Base-by-base conservation (phyloP, 768 basidiomycete genomes). In the Arthromyces matolae region DNA sequence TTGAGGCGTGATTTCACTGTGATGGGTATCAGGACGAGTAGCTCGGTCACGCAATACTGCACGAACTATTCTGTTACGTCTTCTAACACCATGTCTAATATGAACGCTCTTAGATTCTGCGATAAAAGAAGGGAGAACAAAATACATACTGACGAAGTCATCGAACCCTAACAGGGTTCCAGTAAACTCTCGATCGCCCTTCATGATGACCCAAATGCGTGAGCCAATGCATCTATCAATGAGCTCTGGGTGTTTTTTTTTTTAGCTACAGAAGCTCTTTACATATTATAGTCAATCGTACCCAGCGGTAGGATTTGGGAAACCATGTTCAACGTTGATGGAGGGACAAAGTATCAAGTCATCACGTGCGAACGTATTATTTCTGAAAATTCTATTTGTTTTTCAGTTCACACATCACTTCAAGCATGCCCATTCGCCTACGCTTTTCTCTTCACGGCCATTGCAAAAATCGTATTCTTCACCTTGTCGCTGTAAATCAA, bases 211-310 rank as follows among this genome's bases (percentile, higher is more conserved):
- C 91, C 93, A 96, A 62, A 98, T 94, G 40, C 83, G 81, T 27
- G 93, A 95, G 47, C 95, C 95, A 64, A 97, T 98, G 64, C 95
- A 97, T 64, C 89, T 81, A 67, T 99, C 95, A 60, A 99, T 95
- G 35, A 99, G 77, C 66, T 98, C 95, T 94, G 54, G 44, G 24
- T 27, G 20, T n/a, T n/a, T n/a, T n/a, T n/a, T n/a, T n/a, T n/a
- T n/a, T n/a, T n/a, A n/a, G n/a, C n/a, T n/a, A n/a, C n/a, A n/a
- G n/a, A n/a, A n/a, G n/a, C n/a, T n/a, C n/a, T n/a, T n/a, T n/a
- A n/a, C 29, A 16, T 31, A n/a, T n/a, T 27, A 16, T 22, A 12
- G 9, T 23, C 14, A 29, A 44, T 29, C 68, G 50, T 61, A 87
- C 91, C 91, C 49, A 96, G 78, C n/a, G 93, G 93, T 34, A 96